Evolutionary conservation across 345 rosid genomes (phyloP), one percentile per base, ranked within the genome.

Genomic region (Cardiospermum halicacabum): DNA sequence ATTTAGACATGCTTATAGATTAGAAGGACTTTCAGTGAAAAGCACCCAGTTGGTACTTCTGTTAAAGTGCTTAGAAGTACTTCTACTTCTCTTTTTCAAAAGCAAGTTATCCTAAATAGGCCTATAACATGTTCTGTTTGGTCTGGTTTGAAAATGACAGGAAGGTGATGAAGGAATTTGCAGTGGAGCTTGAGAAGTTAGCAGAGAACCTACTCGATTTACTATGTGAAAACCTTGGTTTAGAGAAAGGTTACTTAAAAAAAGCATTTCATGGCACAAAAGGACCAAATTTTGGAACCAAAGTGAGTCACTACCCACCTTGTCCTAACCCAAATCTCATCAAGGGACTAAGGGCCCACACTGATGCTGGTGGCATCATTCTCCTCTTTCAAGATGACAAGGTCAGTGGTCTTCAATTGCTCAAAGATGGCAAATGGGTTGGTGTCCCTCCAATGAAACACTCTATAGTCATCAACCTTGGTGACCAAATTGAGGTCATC

Each of bases 291-390:
- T 84, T 88, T 12, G 96, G 97, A 10, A 92, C 98, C 58, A 92
- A 89, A 77, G 96, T 86, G 53, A 96, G 93, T 1, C 86, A 79
- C 50, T 89, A 89, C 72, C 98, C 96, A 0, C 73, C 77, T 39
- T 92, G 98, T 56, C 87, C 90, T 34, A 71, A 70, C 53, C 96
- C 98, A 2, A 85, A 88, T 66, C 89, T 74, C 25, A 82, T 92
- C 45, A 78, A 89, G 78, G 98, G 98, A 53, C 90, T 88, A 19
- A 69, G 90, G 71, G 93, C 88, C 72, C 98, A 89, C 71, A 83
- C 92, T 0, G 98, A 89, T 75, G 97, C 92, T 0, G 97, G 97
- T 4, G 98, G 97, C 61, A 89, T 93, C 85, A 88, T 93, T 49
- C 77, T 88, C 45, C 68, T 86, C 67, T 81, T 89, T 69, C 98